Percentiles rank a stretch among this genome's conserved stretches.
These are phyloP conservation scores for Sclerotiophoma versabilis DNA, from an alignment of 2,329 filamentous ascomycete genomes.

Conservation along the genomic window DNA sequence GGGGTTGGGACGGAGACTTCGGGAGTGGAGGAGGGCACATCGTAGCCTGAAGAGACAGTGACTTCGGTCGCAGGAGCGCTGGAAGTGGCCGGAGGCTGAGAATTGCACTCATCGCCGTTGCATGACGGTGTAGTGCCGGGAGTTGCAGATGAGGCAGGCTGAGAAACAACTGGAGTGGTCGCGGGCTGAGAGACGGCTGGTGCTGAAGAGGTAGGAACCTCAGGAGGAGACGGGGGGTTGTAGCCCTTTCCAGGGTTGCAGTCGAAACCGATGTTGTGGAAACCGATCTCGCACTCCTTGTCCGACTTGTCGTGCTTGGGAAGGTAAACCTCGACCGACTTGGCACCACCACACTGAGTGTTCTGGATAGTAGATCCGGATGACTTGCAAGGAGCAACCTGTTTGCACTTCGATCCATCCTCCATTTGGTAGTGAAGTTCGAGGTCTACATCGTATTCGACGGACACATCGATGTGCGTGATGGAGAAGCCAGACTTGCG, in stretches of 20 bases:
- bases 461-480: slow-evolving; percentile 73
- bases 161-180: slow-evolving; percentile 11
- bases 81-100: slow-evolving; percentile 13
- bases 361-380: slow-evolving; percentile 76
- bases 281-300: slow-evolving; percentile 71
- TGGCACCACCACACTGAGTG: slow-evolving; percentile 91
- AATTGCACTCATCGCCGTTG: slow-evolving; percentile 10
- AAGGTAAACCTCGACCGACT: slow-evolving; percentile 73
- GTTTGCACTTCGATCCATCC: slow-evolving; percentile 82
- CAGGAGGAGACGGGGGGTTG: slow-evolving; percentile 28
- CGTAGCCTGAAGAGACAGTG: too few relatives aligned
- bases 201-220: slow-evolving; percentile 20
- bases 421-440: slow-evolving; percentile 89
- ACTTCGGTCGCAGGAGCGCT: slow-evolving; percentile 1
- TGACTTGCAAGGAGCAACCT: slow-evolving; percentile 58
- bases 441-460: slow-evolving; percentile 78
- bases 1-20: slow-evolving; percentile 7
- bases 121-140: slow-evolving; percentile 15
- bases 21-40: slow-evolving; percentile 12
- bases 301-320: slow-evolving; percentile 57
- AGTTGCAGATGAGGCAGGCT: slow-evolving; percentile 13
- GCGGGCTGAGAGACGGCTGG: slow-evolving; percentile 13
- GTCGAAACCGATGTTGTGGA: slow-evolving; percentile 79
- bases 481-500: slow-evolving; percentile 71
- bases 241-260: slow-evolving; percentile 58